Conservation (phyloP, 768 basidiomycete genomes). For the Leucocoprinus sp. region DNA sequence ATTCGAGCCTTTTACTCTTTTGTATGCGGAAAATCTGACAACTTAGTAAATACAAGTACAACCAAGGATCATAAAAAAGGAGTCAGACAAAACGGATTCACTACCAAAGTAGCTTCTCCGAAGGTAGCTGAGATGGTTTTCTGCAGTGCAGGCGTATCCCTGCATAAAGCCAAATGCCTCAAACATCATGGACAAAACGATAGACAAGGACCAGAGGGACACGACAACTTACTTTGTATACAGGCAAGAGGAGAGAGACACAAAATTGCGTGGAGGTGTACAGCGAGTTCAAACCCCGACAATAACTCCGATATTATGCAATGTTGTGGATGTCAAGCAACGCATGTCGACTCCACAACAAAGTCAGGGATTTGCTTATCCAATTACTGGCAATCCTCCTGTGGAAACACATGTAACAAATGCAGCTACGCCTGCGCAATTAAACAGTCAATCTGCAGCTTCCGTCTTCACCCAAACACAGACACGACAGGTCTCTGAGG, state of each 20-base stretch:
- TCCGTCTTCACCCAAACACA: conserved; percentile 30
- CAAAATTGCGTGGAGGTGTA: conserved; percentile 6
- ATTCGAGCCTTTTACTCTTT: too few relatives aligned
- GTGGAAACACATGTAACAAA: conserved; percentile 15
- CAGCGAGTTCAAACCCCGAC: conserved; percentile 13
- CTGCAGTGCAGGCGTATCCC: conserved; percentile 65
- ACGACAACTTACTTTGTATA: conserved; percentile 21
- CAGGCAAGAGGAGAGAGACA: background rate
- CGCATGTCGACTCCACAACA: conserved; percentile 28
- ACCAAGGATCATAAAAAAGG: conserved; percentile 9
- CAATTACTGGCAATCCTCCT: background rate
- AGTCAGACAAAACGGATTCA: conserved; percentile 36
- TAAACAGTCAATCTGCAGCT: conserved; percentile 24
- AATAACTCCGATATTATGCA: conserved; percentile 21
- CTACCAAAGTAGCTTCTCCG: conserved; percentile 45
- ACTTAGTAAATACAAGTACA: too few relatives aligned
- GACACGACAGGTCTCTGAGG: conserved; percentile 66
- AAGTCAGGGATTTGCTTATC: conserved; percentile 9
- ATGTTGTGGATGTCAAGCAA: conserved; percentile 11
- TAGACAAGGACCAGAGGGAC: conserved; percentile 3
- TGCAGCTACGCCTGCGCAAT: conserved; percentile 13
- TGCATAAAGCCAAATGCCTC: conserved; percentile 93
- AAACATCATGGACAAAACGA: conserved; percentile 55
- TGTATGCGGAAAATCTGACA: too few relatives aligned
- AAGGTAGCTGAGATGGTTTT: conserved; percentile 90